These are phyloP conservation scores for Chaetomium tenue DNA, from an alignment of 495 filamentous ascomycete species.

Conservation along the genomic window DNA sequence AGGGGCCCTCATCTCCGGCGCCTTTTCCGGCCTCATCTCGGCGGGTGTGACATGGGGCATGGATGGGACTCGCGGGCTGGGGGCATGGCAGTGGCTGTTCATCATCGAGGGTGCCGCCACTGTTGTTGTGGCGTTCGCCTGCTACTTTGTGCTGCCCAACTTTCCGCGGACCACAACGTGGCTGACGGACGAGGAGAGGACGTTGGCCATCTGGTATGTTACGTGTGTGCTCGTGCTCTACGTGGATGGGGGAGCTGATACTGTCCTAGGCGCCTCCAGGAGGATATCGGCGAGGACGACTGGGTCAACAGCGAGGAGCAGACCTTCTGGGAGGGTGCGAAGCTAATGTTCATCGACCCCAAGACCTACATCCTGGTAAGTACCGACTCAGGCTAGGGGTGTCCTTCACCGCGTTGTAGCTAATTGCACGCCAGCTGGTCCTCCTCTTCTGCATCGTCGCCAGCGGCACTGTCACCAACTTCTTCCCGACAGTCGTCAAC, in stretches of 20 bases:
- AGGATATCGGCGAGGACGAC: slow-evolving; percentile 79
- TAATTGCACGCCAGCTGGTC: slow-evolving; percentile 48
- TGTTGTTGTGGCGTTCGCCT: slow-evolving; percentile 44
- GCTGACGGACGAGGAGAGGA: slow-evolving; percentile 67
- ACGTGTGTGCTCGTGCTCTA: too few species aligned
- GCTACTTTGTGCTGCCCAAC: slow-evolving; percentile 68
- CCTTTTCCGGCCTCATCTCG: slow-evolving; percentile 62
- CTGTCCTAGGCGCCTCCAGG: slow-evolving; percentile 52
- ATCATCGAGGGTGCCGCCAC: slow-evolving; percentile 70
- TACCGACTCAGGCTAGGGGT: background rate
- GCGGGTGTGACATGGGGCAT: slow-evolving; percentile 54
- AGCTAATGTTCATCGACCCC: slow-evolving; percentile 66
- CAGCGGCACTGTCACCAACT: slow-evolving; percentile 76
- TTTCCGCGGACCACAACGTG: slow-evolving; percentile 75
- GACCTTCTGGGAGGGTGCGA: slow-evolving; percentile 64
- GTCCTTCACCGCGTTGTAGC: background rate
- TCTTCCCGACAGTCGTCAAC: slow-evolving; percentile 81
- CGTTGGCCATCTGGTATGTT: slow-evolving; percentile 17
- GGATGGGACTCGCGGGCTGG: slow-evolving; percentile 46
- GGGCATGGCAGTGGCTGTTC: slow-evolving; percentile 67
- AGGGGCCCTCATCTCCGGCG: slow-evolving; percentile 60
- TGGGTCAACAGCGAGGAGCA: slow-evolving; percentile 62
- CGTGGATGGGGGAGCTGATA: background rate
- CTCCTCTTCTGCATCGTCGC: slow-evolving; percentile 70
- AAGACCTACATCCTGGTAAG: slow-evolving; percentile 71